Conservation (phyloP, 1,139 yeast species). For the Taphrina wiesneri region DNA sequence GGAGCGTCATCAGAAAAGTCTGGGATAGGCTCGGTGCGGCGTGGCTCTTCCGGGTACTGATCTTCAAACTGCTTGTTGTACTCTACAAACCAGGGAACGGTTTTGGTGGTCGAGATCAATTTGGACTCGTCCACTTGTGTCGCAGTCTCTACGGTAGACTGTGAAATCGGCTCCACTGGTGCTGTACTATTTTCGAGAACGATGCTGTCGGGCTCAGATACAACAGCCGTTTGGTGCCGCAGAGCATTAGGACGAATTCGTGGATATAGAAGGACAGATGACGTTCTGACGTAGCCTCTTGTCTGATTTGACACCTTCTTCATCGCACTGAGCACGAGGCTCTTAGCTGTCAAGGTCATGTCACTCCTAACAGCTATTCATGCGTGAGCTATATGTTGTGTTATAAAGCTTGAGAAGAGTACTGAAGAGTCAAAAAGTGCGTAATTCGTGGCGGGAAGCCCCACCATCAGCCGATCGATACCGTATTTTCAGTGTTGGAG, state of each 20-base stretch:
- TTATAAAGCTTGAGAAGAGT: too few relatives aligned
- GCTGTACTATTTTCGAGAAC: background rate
- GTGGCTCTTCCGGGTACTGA: background rate
- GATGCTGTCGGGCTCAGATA: background rate
- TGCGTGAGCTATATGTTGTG: too few relatives aligned
- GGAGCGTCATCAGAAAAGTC: slow-evolving; percentile 11
- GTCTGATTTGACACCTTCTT: background rate
- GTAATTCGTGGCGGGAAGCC: background rate
- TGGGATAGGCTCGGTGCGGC: slow-evolving; percentile 11
- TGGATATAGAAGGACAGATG: slow-evolving; percentile 1
- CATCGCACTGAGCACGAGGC: background rate
- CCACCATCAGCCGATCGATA: background rate
- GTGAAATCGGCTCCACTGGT: background rate
- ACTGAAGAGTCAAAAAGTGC: too few relatives aligned
- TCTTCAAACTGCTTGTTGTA: slow-evolving; percentile 31
- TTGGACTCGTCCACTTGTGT: background rate
- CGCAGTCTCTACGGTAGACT: background rate
- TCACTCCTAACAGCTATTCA: background rate
- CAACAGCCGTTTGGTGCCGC: background rate
- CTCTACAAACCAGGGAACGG: slow-evolving; percentile 31
- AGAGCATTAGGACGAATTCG: slow-evolving; percentile 11
- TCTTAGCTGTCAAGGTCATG: background rate
- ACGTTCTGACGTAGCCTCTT: background rate
- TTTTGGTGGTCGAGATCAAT: background rate
- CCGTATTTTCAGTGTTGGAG: background rate